Evolutionary conservation across 2,329 filamentous ascomycete genomes (phyloP).

Genomic region (Capronia epimyces): DNA sequence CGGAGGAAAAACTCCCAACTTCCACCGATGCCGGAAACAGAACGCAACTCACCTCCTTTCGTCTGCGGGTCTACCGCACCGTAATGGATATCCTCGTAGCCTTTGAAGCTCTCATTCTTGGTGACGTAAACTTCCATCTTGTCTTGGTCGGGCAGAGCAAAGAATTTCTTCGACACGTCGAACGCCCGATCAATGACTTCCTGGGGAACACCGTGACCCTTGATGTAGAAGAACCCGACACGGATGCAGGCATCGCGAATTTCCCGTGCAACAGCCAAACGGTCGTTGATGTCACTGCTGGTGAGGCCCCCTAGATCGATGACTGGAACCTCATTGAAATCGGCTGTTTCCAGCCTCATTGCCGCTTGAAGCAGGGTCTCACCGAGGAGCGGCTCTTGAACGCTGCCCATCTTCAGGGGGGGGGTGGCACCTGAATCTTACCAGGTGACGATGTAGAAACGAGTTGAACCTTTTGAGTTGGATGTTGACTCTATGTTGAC

Average conservation of each 20-base stretch:
- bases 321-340: too few relatives aligned
- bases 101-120: constrained; percentile 36
- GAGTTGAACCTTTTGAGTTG: too few relatives aligned
- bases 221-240: constrained; percentile 47
- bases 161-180: constrained; percentile 41
- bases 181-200: constrained; percentile 42
- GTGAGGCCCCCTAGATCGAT: constrained; percentile 28
- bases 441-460: too few relatives aligned
- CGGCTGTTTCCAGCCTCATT: too few relatives aligned
- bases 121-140: constrained; percentile 47
- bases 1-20: too few relatives aligned
- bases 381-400: too few relatives aligned
- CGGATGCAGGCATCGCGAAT: constrained; percentile 46
- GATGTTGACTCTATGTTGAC: too few relatives aligned
- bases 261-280: constrained; percentile 38
- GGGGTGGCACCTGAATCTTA: too few relatives aligned
- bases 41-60: constrained; percentile 7
- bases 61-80: constrained; percentile 16
- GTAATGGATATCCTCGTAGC: constrained; percentile 13
- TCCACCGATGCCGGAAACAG: too few relatives aligned
- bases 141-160: constrained; percentile 40
- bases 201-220: constrained; percentile 42
- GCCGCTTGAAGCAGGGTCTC: too few relatives aligned
- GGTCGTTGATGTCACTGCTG: constrained; percentile 34
- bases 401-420: too few relatives aligned